Evolutionary conservation across 257 asterid genomes (phyloP).

Genomic region (Nicotiana undulata): DNA sequence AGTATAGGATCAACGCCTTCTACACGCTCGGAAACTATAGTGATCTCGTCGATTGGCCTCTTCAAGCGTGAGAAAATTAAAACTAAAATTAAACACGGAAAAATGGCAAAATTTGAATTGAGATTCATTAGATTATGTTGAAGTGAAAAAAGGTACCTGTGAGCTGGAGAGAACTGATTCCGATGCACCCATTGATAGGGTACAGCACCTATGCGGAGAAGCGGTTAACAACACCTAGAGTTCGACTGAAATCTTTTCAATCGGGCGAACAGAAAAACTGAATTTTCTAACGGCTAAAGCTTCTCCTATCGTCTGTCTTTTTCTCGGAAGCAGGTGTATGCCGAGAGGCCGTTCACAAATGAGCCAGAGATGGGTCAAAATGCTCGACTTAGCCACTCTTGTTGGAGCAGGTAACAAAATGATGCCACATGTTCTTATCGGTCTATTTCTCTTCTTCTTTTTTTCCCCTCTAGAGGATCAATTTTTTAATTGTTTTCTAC

Average conservation of each 20-base stretch:
- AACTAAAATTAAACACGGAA: background rate
- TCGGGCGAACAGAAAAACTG: background rate
- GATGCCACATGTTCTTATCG: background rate
- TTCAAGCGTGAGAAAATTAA: conserved; percentile 1
- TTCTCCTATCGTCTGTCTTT: background rate
- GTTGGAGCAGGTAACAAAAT: background rate
- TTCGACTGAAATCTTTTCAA: background rate
- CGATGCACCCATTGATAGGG: conserved; percentile 71
- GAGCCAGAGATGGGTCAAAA: conserved; percentile 5
- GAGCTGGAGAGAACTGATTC: conserved; percentile 65
- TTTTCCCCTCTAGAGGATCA: background rate
- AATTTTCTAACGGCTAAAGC: background rate
- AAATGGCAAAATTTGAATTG: background rate
- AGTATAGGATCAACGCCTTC: conserved; percentile 63
- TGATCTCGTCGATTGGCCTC: conserved; percentile 61
- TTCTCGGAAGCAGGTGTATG: background rate
- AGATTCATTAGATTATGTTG: background rate
- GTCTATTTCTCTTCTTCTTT: too few species aligned
- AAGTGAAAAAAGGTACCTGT: conserved; percentile 28
- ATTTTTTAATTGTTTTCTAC: background rate
- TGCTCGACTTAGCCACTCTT: background rate
- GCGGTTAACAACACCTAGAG: background rate
- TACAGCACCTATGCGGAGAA: background rate
- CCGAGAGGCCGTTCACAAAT: background rate
- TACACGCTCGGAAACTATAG: conserved; percentile 74